These are phyloP conservation scores for Lentithecium fluviatile DNA, from an alignment of 495 filamentous ascomycete species.

Conservation along the genomic window DNA sequence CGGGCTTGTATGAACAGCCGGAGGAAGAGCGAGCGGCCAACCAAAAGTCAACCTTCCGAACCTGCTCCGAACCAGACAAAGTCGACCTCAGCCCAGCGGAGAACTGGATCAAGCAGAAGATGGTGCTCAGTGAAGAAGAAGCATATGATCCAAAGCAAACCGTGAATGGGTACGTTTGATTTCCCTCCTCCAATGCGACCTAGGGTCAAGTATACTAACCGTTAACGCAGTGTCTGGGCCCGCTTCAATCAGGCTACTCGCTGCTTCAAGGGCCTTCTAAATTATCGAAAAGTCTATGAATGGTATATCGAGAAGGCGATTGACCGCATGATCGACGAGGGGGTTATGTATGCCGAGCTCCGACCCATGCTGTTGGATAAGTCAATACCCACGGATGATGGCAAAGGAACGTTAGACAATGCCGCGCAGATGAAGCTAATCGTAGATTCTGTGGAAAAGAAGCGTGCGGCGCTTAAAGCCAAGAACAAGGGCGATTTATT, in stretches of 20 bases:
- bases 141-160: conserved; percentile 36
- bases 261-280: conserved; percentile 44
- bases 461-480: conserved; percentile 33
- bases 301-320: conserved; percentile 45
- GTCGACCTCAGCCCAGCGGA: conserved; percentile 22
- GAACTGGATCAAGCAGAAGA: conserved; percentile 35
- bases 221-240: conserved; percentile 40
- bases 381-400: conserved; percentile 40
- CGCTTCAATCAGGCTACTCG: conserved; percentile 46
- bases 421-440: conserved; percentile 43
- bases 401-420: conserved; percentile 29
- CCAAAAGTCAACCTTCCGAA: neutral
- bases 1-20: neutral
- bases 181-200: neutral
- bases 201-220: neutral
- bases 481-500: conserved; percentile 34
- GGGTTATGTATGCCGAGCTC: conserved; percentile 45
- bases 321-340: conserved; percentile 44
- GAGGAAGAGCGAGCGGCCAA: neutral
- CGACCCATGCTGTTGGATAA: conserved; percentile 46
- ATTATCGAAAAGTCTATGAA: conserved; percentile 41
- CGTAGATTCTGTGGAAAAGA: conserved; percentile 36
- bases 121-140: conserved; percentile 35
- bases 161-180: conserved; percentile 35
- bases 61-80: conserved; percentile 15